Percentiles rank a stretch among this genome's conserved stretches.
Conservation (phyloP, 2,329 filamentous ascomycete species). For the Rugonectria rugulosa region DNA sequence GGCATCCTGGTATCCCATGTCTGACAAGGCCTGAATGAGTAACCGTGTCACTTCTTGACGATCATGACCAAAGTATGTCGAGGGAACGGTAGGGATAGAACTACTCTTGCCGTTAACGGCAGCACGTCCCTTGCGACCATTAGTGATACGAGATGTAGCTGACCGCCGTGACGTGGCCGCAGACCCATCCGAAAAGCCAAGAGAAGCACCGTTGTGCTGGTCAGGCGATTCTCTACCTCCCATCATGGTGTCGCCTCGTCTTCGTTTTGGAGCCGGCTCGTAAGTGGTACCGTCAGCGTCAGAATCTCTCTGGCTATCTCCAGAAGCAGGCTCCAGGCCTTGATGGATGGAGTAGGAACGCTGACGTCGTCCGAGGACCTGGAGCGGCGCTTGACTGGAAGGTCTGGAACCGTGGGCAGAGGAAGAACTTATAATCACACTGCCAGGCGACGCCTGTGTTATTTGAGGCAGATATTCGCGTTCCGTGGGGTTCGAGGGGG, state of each 20-base stretch:
- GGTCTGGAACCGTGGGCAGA: constrained; percentile 35
- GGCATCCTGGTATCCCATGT: constrained; percentile 84
- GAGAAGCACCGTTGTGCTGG: constrained; percentile 63
- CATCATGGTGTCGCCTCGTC: constrained; percentile 71
- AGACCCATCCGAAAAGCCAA: constrained; percentile 49
- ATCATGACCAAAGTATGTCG: constrained; percentile 81
- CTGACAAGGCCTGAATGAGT: constrained; percentile 87
- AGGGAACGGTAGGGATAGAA: constrained; percentile 18
- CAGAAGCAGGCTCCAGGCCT: constrained; percentile 41
- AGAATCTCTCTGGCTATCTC: constrained; percentile 28
- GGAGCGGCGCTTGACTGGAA: constrained; percentile 40
- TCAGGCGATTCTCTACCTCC: constrained; percentile 60
- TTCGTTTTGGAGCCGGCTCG: constrained; percentile 52
- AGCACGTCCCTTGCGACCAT: constrained; percentile 56
- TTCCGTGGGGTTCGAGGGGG: constrained; percentile 25
- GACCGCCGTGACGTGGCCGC: constrained; percentile 34
- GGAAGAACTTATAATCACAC: constrained; percentile 53
- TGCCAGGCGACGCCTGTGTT: constrained; percentile 41
- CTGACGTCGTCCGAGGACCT: constrained; percentile 64
- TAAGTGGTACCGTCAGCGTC: constrained; percentile 24
- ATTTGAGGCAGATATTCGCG: constrained; percentile 32
- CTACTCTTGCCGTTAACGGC: constrained; percentile 59
- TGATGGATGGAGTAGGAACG: constrained; percentile 53
- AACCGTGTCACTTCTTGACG: constrained; percentile 93
- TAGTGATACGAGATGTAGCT: constrained; percentile 44